Base-by-base conservation (phyloP, 352 stramenopile genomes). In the Phytophthora kernoviae region DNA sequence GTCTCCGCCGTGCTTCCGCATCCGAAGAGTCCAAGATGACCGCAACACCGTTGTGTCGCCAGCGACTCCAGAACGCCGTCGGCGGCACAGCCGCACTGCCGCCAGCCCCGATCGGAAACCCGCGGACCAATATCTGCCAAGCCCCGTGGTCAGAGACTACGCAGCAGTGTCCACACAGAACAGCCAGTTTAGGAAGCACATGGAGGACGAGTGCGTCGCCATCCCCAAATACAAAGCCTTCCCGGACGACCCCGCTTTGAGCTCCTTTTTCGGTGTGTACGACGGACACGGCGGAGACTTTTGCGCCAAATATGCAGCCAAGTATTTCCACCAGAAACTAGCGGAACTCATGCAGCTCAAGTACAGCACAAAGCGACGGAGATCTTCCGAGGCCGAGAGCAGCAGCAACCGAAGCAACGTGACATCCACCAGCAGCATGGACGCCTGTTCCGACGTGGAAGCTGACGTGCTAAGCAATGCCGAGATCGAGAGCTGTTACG, bases 131-230 rank as follows among this genome's bases (percentile, higher is more conserved):
- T 59, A 56, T 51, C 44, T 79, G 48, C 60, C 76, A 2, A 85
- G 73, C 36, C 66, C 75, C 11, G 65, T 88, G 1, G 75, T 90
- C 52, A 64, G 73, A 22, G 82, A 92, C 54, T 92, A 86, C 63
- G 82, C 76, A 8, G 84, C 82, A 20, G 75, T 91, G 43, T 87
- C 81, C 26, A 88, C 84, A 14, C 84, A 94, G 62, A 94, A 94
- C 71, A 87, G 79, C 58, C 78, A 80, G 55, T 90, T 89, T 54
- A 72, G 84, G 21, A 83, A 87, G 49, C 44, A 88, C 67, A 95
- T 95, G 86, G 86, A 95, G 55, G 86, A 95, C 67, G 83, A 89
- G 52, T 91, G 81, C 65, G 81, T 93, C 10, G 80, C 80, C 22
- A 87, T 91, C 55, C 81, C 80, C 21, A 79, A 81, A 51, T 89